Evolutionary conservation across 768 basidiomycete species (phyloP), one percentile per base, ranked within the genome.

Genomic region (Cystobasidium onofrii): DNA sequence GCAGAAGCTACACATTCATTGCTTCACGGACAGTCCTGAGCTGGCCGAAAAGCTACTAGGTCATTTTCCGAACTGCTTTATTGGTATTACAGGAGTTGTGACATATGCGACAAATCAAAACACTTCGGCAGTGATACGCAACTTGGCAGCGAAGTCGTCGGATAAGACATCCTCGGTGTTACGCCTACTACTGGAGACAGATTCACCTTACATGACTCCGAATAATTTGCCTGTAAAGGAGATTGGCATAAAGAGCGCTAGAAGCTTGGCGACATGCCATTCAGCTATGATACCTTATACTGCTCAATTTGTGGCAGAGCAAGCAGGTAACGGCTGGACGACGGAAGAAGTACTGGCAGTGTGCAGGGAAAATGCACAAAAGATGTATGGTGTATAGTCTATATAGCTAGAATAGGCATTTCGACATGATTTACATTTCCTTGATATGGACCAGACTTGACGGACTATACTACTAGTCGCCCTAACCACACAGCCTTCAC

Each of bases 181-280:
- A 0, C 81, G 84, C 23, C 81, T 84, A 76, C 80, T 92, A 0
- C 84, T 92, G 1, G 91, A 93, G 81, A 91, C 91, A 0, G 91
- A 93, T 76, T 90, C 90, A 1, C 91, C 91, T 0, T 93, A 85
- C 82, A 92, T 93, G 91, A 84, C 89, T 0, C 91, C 91, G 0
- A 83, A 86, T 0, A 92, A 89, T 73, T 80, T 92, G 20, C 90
- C 73, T 1, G 69, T 71, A 1, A 57, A 36, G n/a, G 69, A 71
- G 55, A 71, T 71, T 13, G 69, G 69, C 34, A 60, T 71, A 15
- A 71, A 71, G 54, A 57, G 29, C 55, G 69, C 69, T 33, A 36
- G 69, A 31, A 71, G 69, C 39, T 27, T 71, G 10, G 54, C 69
- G 17, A 71, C 69, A 20, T 71, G 50, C 15, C 69, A 71, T 71